A percentile compares a stretch with the other conserved stretches of the same genome.
These are phyloP conservation scores for Pachysandra terminalis DNA, from an alignment of 164 flowering plant genomes.

Conservation along the genomic window DNA sequence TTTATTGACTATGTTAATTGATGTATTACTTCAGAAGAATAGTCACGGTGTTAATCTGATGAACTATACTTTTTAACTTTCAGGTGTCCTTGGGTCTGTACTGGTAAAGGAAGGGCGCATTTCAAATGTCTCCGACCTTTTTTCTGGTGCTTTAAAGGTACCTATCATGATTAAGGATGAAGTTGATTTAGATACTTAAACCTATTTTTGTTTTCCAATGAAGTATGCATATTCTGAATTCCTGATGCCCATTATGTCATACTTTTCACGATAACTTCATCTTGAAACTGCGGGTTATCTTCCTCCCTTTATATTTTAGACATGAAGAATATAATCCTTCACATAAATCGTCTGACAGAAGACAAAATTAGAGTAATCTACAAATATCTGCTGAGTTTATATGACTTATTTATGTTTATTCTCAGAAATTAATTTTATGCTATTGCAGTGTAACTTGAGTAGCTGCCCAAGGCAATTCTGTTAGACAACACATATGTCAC, in stretches of 20 bases:
- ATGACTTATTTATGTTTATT: background rate
- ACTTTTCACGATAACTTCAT: background rate
- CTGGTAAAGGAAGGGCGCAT: constrained; percentile 65
- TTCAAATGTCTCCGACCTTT: constrained; percentile 45
- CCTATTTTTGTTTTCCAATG: too few relatives aligned
- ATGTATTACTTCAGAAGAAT: background rate
- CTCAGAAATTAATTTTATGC: background rate
- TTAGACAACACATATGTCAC: background rate
- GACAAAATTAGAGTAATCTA: background rate
- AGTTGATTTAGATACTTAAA: background rate
- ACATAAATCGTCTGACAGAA: background rate
- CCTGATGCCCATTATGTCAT: background rate
- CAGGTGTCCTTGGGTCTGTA: constrained; percentile 75
- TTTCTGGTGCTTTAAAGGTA: constrained; percentile 84
- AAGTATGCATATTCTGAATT: background rate
- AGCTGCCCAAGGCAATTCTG: background rate
- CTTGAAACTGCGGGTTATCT: too few relatives aligned
- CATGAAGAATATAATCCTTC: background rate
- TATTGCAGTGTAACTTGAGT: background rate
- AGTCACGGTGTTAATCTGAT: background rate
- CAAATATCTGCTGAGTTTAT: background rate
- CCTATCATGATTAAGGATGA: background rate
- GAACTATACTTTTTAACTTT: constrained; percentile 9
- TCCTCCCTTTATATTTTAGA: background rate
- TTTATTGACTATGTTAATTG: background rate